Base-by-base conservation (phyloP, 2,329 filamentous ascomycete species). In the Paracorniculantispora psalliotae region DNA sequence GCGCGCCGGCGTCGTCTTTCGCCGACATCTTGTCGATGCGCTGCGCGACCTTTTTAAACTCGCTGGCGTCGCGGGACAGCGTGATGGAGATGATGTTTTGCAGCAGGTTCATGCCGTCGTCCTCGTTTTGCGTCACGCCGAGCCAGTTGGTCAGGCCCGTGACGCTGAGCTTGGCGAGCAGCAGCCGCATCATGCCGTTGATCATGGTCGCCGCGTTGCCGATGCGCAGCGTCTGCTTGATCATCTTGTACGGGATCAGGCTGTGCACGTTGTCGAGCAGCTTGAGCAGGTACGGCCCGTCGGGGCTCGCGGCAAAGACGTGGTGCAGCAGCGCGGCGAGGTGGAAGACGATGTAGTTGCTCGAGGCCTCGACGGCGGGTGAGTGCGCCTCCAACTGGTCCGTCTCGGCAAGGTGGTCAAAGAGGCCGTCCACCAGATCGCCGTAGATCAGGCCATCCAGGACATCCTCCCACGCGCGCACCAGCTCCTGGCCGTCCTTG, bases 141-240 rank as follows among this genome's bases (percentile, higher is more conserved):
- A 92, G 81, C 87, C 88, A 93, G 69, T 92, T 92, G 4, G 90
- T 91, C 53, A 93, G 73, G 8, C 85, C 85, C 1, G 84, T 85
- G 4, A 93, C 78, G 63, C 88, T 89, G 59, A 92, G 75, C 73
- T 94, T 94, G n/a, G 89, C 86, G 15, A 94, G 78, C 17, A 92
- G 78, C 17, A 93, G 75, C 56, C 79, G 82, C 69, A 90, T 81
- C 80, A 93, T 86, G 60, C 81, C 89, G 66, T 82, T 89, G 59
- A 93, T 86, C 90, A 94, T 92, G 21, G 85, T 89, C 1, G 89
- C 89, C 0, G 89, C 89, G 68, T 93, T 94, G 6, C 90, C 88
- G 15, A 92, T 80, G 43, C 85, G 83, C 4, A 94, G 75, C 0
- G 89, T 91, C 69, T 92, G 88, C 61, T 86, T 81, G 53, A 92